Base-by-base conservation (phyloP, 2,329 filamentous ascomycete species). In the Colletotrichum higginsianum region DNA sequence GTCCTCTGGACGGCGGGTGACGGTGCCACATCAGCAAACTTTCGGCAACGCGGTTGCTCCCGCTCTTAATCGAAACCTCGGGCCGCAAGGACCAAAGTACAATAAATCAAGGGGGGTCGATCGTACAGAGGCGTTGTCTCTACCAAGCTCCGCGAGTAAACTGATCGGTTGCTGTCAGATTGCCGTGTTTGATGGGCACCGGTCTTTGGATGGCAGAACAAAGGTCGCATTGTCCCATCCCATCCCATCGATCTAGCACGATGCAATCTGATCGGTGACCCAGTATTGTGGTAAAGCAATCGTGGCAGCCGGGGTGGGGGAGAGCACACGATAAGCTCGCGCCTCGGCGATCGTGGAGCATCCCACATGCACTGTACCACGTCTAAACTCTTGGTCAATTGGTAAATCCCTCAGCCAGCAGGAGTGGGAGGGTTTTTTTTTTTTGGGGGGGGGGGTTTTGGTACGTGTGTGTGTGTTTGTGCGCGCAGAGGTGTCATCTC, bases 11-110 rank as follows among this genome's bases (percentile, higher is more conserved):
- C 35, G 44, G 62, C 52, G 44, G 21, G 18, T 47, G 50, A 30
- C 50, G 47, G 38, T 26, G 3, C 23, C 26, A 67, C 50, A 53
- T 53, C 46, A 71, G 60, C 64, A 71, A 52, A 67, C 68, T 62
- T 58, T 67, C 57, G 68, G 57, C 35, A 30, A n/a, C 15, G 69
- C 65, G 69, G 69, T 69, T 68, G 26, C 56, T 60, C 65, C 69
- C 69, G 65, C 47, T 13, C 3, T 40, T 57, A 9, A 23, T 23
- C 53, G 44, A 44, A 53, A 42, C 44, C n/a, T 40, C 13, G 35
- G 21, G 12, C 7, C n/a, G 12, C 12, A 15, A 12, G 35, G 21
- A 57, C 16, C 35, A 42, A 1, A 13, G 3, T 7, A 30, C 2
- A 38, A 11, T 11, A 38, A 11, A 9, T 11, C 35, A 38, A 35